A percentile compares a stretch with the other conserved stretches of the same genome.
Evolutionary conservation across 345 rosid species (phyloP).

Genomic region (Arabidopsis suecica): DNA sequence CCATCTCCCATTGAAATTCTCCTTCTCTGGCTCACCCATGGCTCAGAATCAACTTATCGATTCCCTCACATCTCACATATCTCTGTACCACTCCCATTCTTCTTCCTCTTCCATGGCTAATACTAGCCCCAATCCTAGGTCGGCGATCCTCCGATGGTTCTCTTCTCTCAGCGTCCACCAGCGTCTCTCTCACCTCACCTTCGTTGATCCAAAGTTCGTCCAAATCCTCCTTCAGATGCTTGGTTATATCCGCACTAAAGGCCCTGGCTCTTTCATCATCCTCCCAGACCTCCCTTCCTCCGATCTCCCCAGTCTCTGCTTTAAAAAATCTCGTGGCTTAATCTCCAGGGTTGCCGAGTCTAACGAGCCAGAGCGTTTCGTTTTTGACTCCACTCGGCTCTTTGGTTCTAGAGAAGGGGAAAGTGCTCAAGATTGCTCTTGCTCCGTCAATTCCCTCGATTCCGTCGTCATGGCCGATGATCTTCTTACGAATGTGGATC

Average conservation of each 20-base stretch:
- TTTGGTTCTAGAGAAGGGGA: constrained; percentile 78
- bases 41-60: constrained; percentile 68
- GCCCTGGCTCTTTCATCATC: constrained; percentile 79
- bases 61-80: constrained; percentile 86
- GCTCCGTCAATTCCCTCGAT: constrained; percentile 62
- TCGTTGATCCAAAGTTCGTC: constrained; percentile 65
- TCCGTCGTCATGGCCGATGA: constrained; percentile 64
- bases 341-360: constrained; percentile 71
- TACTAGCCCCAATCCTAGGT: constrained; percentile 55
- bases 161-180: constrained; percentile 74
- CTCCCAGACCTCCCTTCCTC: constrained; percentile 79
- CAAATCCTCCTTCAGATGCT: constrained; percentile 83
- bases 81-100: constrained; percentile 74
- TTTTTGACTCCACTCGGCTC: constrained; percentile 67
- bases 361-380: constrained; percentile 50
- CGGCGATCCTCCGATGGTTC: constrained; percentile 86
- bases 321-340: constrained; percentile 73
- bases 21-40: constrained; percentile 46
- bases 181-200: constrained; percentile 76
- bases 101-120: constrained; percentile 29
- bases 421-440: constrained; percentile 54
- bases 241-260: constrained; percentile 57
- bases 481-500: constrained; percentile 62
- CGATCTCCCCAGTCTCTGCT: constrained; percentile 83
- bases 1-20: constrained; percentile 10